Evolutionary conservation across 2,329 filamentous ascomycete genomes (phyloP).

Genomic region (Biscogniauxia marginata): DNA sequence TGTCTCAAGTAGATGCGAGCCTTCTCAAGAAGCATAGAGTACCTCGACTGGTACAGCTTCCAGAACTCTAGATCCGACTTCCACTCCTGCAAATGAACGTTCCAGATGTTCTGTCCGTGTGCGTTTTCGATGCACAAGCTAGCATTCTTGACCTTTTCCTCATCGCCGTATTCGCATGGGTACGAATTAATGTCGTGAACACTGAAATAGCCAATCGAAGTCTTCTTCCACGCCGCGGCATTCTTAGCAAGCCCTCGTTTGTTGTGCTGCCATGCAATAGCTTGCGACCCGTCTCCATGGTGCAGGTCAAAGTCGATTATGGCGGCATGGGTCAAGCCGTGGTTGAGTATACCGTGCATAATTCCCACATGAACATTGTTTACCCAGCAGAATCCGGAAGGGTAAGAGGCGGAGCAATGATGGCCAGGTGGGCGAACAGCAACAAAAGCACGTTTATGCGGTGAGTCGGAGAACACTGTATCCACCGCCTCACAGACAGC

Average conservation of each 20-base stretch:
- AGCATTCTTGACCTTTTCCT: slow-evolving; percentile 89
- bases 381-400: slow-evolving; percentile 97
- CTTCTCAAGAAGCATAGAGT: slow-evolving; percentile 76
- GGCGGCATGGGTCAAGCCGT: slow-evolving; percentile 88
- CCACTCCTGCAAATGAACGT: slow-evolving; percentile 90
- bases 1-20: slow-evolving; percentile 71
- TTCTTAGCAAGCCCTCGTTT: slow-evolving; percentile 70
- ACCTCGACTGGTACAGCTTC: slow-evolving; percentile 78
- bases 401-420: slow-evolving; percentile 85
- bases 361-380: slow-evolving; percentile 99
- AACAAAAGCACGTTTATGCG: slow-evolving; percentile 80
- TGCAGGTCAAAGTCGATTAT: slow-evolving; percentile 93
- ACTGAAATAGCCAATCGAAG: slow-evolving; percentile 92
- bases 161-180: slow-evolving; percentile 91
- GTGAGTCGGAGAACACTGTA: slow-evolving; percentile 64
- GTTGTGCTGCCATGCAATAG: slow-evolving; percentile 91
- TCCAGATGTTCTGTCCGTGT: slow-evolving; percentile 93
- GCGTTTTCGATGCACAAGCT: slow-evolving; percentile 93
- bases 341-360: slow-evolving; percentile 78
- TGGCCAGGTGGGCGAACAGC: slow-evolving; percentile 91
- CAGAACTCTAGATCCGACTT: slow-evolving; percentile 83
- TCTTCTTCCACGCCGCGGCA: slow-evolving; percentile 73
- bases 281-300: slow-evolving; percentile 92
- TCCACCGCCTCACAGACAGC: slow-evolving; percentile 94
- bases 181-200: slow-evolving; percentile 98